Conservation (phyloP, 1,284 basidiomycete species). For the Trametes sp. region DNA sequence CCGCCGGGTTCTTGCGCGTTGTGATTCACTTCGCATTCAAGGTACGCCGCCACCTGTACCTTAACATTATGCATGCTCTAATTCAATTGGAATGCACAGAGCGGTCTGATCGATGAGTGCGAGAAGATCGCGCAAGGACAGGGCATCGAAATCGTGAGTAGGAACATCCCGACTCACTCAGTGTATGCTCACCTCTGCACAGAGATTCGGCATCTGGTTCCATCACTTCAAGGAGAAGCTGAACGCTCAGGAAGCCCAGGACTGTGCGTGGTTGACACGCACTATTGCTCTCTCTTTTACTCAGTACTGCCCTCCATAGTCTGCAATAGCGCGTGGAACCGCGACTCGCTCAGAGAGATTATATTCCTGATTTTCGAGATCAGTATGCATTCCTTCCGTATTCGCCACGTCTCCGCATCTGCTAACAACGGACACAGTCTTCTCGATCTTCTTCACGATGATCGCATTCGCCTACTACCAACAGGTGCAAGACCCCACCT, state of each 20-base stretch:
- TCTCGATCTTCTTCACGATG: conserved; percentile 64
- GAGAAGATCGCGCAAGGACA: conserved; percentile 29
- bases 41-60: conserved; percentile 42
- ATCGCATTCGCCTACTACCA: conserved; percentile 74
- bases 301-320: conserved; percentile 44
- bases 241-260: conserved; percentile 46
- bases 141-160: conserved; percentile 26
- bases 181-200: background rate
- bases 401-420: background rate
- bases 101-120: conserved; percentile 32
- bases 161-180: background rate
- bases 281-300: conserved; percentile 2
- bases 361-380: conserved; percentile 63
- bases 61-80: background rate
- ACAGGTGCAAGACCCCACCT: conserved; percentile 71
- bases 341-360: conserved; percentile 68
- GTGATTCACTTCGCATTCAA: conserved; percentile 75
- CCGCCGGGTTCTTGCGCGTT: conserved; percentile 60
- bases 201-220: conserved; percentile 38
- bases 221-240: conserved; percentile 43
- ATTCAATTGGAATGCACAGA: background rate
- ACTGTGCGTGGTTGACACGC: conserved; percentile 50
- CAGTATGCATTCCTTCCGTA: conserved; percentile 42
- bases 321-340: conserved; percentile 63
- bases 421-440: no score